These are phyloP conservation scores for Poa pratensis DNA, from an alignment of 176 grass and related monocot genomes.

Conservation along the genomic window DNA sequence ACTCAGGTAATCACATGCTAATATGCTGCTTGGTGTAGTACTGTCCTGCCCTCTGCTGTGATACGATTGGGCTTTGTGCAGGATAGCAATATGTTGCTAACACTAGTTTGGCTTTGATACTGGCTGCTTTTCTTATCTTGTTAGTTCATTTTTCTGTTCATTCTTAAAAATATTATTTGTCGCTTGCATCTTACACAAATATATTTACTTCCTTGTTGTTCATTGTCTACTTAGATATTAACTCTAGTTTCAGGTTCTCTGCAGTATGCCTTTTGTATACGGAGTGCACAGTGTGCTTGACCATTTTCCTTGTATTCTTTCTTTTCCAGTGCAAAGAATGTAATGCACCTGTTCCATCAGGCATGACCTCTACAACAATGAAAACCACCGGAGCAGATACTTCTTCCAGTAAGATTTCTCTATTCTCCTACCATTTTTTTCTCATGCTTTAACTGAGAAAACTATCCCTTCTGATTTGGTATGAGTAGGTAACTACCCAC, in stretches of 20 bases:
- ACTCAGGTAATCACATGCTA: conserved; percentile 60
- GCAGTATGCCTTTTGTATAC: conserved; percentile 17
- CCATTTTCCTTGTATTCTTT: conserved; percentile 27
- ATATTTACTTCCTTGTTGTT: background rate
- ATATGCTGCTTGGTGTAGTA: too few relatives aligned
- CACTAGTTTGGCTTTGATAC: background rate
- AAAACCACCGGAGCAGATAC: conserved; percentile 55
- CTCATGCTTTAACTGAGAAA: background rate
- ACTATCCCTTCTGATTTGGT: background rate
- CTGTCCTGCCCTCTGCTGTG: background rate
- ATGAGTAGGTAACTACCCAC: background rate
- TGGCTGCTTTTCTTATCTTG: background rate
- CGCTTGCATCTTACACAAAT: background rate
- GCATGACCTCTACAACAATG: conserved; percentile 62
- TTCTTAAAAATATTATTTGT: too few relatives aligned
- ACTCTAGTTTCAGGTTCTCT: conserved; percentile 15
- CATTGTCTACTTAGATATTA: background rate
- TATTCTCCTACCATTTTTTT: conserved; percentile 23
- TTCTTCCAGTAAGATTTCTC: conserved; percentile 72
- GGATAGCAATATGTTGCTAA: background rate
- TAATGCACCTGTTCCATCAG: conserved; percentile 70
- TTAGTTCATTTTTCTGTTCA: background rate
- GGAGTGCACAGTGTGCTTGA: background rate
- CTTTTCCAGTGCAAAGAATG: conserved; percentile 91
- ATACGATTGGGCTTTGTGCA: background rate